Conservation (phyloP, 306 rosid genomes). For the Trifolium subterraneum region DNA sequence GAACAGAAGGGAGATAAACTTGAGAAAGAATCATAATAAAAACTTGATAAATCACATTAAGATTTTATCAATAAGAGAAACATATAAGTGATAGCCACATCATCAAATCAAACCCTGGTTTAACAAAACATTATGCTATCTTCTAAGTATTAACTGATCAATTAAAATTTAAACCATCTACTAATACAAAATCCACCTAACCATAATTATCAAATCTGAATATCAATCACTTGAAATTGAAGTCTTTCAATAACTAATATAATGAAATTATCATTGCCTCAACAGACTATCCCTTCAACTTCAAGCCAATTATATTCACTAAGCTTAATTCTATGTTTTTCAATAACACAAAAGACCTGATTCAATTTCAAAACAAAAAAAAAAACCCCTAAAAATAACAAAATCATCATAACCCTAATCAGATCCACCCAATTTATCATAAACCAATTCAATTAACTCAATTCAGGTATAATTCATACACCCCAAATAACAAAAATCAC, state of each 20-base stretch:
- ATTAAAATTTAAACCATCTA: not conserved
- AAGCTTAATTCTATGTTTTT: not conserved
- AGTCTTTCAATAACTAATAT: not conserved
- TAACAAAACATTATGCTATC: not conserved
- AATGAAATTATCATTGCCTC: conserved; percentile 4
- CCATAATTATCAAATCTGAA: not conserved
- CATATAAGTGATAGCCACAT: not conserved
- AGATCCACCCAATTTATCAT: conserved; percentile 31
- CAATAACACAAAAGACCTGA: not conserved
- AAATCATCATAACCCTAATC: not conserved
- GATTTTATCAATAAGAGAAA: conserved; percentile 8
- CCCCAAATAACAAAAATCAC: not conserved
- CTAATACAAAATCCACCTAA: not conserved
- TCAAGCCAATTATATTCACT: not conserved
- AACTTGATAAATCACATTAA: conserved; percentile 18
- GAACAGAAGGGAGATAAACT: too few relatives aligned
- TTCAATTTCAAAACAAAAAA: conserved; percentile 25
- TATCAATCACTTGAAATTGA: not conserved
- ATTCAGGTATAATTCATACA: conserved; percentile 5
- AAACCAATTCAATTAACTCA: conserved; percentile 9
- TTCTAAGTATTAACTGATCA: not conserved
- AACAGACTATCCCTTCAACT: conserved; percentile 9
- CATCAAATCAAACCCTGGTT: conserved; percentile 1
- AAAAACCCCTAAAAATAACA: conserved; percentile 5
- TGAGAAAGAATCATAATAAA: not conserved